Conservation (phyloP, 106 monocot genomes). For the Allium fistulosum region DNA sequence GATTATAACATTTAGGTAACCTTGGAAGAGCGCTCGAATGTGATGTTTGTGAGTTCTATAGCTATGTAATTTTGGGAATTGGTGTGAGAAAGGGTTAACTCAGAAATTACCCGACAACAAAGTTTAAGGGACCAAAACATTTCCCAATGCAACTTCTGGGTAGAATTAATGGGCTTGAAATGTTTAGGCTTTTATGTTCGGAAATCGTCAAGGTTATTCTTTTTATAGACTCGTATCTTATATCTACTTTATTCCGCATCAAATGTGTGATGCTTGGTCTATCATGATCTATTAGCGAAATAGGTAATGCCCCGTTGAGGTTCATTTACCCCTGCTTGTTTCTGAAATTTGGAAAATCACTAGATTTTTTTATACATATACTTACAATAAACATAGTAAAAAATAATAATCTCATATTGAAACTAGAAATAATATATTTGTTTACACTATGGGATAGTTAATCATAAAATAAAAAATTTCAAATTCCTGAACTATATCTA, state of each 20-base stretch:
- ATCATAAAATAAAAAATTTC: too few species aligned
- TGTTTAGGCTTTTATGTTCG: constrained; percentile 69
- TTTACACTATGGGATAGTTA: too few species aligned
- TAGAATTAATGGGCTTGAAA: constrained; percentile 54
- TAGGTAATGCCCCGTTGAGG: neutral
- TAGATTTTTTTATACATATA: too few species aligned
- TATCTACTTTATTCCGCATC: too few species aligned
- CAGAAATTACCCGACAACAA: constrained; percentile 28
- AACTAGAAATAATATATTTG: too few species aligned
- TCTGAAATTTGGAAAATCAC: too few species aligned
- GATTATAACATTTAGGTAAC: constrained; percentile 26
- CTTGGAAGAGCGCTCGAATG: constrained; percentile 29
- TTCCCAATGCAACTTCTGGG: constrained; percentile 15
- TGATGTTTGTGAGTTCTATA: constrained; percentile 33
- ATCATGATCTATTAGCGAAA: too few species aligned
- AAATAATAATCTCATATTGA: too few species aligned
- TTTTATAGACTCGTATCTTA: neutral
- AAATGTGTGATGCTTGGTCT: too few species aligned
- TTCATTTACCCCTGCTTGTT: too few species aligned
- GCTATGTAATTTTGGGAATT: constrained; percentile 51
- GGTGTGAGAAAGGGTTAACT: constrained; percentile 37
- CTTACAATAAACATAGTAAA: too few species aligned
- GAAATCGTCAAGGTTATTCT: constrained; percentile 46
- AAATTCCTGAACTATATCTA: too few species aligned
- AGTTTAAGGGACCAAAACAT: constrained; percentile 17